A percentile compares a stretch with the other conserved stretches of the same genome.
phyloP scores from a whole-genome alignment of 2,329 filamentous ascomycete genomes.

The Trichoderma polysporum region DNA sequence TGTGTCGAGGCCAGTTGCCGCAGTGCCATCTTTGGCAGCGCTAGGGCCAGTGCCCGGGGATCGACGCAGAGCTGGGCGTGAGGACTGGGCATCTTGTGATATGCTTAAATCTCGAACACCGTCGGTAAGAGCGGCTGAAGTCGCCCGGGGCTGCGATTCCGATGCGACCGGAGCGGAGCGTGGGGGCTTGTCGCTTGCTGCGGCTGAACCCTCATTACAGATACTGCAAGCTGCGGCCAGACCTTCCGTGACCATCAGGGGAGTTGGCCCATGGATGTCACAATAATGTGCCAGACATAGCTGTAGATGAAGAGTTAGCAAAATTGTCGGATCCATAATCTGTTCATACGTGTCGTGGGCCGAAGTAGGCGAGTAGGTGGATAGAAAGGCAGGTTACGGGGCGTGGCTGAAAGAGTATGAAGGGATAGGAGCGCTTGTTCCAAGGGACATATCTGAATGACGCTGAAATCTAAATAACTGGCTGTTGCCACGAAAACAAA shows the following conservation, averaged over 20 bases:
- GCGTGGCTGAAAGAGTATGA: background rate
- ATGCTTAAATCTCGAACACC: conserved; percentile 50
- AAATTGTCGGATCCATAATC: conserved; percentile 32
- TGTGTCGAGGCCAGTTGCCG: conserved; percentile 48
- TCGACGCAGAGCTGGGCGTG: conserved; percentile 44
- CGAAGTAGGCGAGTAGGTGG: background rate
- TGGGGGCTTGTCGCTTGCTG: conserved; percentile 35
- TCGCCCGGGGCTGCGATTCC: conserved; percentile 34
- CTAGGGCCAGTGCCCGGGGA: conserved; percentile 35
- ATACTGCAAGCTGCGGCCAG: conserved; percentile 59
- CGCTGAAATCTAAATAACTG: background rate
- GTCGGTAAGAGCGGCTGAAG: conserved; percentile 45
- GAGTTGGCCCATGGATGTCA: conserved; percentile 68
- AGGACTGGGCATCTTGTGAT: conserved; percentile 44
- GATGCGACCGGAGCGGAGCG: conserved; percentile 41
- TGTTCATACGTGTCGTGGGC: background rate
- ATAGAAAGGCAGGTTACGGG: background rate
- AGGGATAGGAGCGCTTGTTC: background rate
- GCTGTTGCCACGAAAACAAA: background rate
- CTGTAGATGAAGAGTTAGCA: conserved; percentile 48
- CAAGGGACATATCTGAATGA: conserved; percentile 1
- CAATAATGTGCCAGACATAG: conserved; percentile 70
- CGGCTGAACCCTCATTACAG: conserved; percentile 50
- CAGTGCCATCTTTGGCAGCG: conserved; percentile 31
- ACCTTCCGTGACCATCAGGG: conserved; percentile 68